Percentiles rank a stretch among this genome's conserved stretches.
Evolutionary conservation across 2,329 filamentous ascomycete genomes (phyloP).

Genomic region (Fusarium avenaceum): DNA sequence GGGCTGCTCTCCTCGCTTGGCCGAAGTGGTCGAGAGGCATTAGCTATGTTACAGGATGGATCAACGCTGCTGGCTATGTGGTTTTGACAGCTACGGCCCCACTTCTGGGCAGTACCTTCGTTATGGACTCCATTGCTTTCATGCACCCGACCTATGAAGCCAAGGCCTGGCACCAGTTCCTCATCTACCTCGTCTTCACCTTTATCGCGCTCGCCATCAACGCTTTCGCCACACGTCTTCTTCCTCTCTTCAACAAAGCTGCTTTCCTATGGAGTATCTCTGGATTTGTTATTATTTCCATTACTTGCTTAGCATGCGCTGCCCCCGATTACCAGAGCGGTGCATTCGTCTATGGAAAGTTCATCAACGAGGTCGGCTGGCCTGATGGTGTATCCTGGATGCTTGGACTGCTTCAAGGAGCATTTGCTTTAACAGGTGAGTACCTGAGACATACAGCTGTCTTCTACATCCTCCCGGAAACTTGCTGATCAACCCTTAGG

Average conservation of each 20-base stretch:
- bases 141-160: constrained; percentile 69
- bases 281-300: constrained; percentile 78
- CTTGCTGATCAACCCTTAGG: background rate
- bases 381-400: constrained; percentile 74
- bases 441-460: too few relatives aligned
- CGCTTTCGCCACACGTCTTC: constrained; percentile 67
- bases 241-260: constrained; percentile 76
- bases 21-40: constrained; percentile 71
- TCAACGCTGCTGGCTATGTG: constrained; percentile 79
- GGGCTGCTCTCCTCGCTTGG: constrained; percentile 76
- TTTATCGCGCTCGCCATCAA: constrained; percentile 74
- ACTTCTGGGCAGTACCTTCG: constrained; percentile 75
- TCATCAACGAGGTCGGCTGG: constrained; percentile 78
- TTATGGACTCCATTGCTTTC: constrained; percentile 74
- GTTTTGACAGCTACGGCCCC: constrained; percentile 77
- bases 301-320: constrained; percentile 75
- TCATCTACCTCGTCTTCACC: constrained; percentile 77
- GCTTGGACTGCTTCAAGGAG: constrained; percentile 66
- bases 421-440: constrained; percentile 60
- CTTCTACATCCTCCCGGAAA: too few relatives aligned
- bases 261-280: constrained; percentile 79
- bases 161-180: constrained; percentile 78
- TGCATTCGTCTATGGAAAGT: constrained; percentile 74
- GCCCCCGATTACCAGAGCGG: constrained; percentile 74
- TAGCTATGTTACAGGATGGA: constrained; percentile 80